Evolutionary conservation across 345 rosid genomes (phyloP).

Genomic region (Carallia pectinifolia): DNA sequence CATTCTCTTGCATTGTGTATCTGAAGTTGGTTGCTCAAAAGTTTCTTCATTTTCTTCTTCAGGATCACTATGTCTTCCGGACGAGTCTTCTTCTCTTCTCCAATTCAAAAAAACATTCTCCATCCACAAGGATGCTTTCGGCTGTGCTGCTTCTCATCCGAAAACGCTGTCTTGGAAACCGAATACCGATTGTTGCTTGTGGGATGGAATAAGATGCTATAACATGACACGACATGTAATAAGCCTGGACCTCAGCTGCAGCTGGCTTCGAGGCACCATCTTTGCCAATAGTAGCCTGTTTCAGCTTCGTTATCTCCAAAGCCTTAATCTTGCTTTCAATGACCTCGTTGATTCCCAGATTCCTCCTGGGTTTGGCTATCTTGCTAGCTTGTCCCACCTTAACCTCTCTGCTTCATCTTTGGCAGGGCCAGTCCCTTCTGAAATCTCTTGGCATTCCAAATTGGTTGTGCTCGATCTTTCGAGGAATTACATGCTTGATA

Average conservation of each 20-base stretch:
- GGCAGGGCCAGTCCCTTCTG: too few species aligned
- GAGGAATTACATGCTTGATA: too few species aligned
- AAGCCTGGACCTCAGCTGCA: slow-evolving; percentile 11
- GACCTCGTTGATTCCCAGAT: too few species aligned
- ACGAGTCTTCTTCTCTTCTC: not conserved
- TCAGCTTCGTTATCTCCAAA: not conserved
- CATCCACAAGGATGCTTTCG: not conserved
- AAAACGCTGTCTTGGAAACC: not conserved
- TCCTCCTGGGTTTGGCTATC: too few species aligned
- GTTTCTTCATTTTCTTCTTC: not conserved
- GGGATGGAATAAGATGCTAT: slow-evolving; percentile 8
- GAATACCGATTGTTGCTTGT: slow-evolving; percentile 9
- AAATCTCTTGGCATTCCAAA: too few species aligned
- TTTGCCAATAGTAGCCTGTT: not conserved
- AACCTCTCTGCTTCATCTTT: too few species aligned
- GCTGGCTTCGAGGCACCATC: not conserved
- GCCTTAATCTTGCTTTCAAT: too few species aligned
- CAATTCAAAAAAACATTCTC: not conserved
- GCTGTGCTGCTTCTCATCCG: not conserved
- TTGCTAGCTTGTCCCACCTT: too few species aligned
- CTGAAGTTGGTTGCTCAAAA: too few species aligned
- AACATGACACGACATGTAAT: not conserved
- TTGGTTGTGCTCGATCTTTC: too few species aligned
- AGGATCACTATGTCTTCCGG: not conserved
- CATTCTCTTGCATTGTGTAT: too few species aligned